Evolutionary conservation across 192 early-diverging fungal genomes (phyloP).

Genomic region (Helicostylum pulchrum): DNA sequence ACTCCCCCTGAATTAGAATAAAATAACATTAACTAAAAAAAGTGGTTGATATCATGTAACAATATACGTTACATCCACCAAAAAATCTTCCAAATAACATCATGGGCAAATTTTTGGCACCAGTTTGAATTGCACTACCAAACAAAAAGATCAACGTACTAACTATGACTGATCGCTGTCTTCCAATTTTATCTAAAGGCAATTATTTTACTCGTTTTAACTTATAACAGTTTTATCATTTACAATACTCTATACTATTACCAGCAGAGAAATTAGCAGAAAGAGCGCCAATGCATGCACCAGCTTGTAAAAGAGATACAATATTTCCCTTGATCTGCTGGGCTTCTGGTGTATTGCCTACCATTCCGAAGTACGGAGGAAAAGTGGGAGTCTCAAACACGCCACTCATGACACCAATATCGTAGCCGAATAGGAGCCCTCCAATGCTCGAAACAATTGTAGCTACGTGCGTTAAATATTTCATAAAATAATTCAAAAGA

Average conservation of each 20-base stretch:
- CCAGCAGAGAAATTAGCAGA: conserved; percentile 7
- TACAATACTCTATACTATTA: neutral
- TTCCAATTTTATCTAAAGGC: conserved; percentile 9
- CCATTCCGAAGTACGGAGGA: conserved; percentile 5
- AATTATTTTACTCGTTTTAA: neutral
- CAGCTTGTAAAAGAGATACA: conserved; percentile 9
- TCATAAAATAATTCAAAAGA: too few relatives aligned
- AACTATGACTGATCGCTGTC: conserved; percentile 1
- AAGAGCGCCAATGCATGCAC: conserved; percentile 6
- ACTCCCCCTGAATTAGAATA: neutral
- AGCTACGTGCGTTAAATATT: neutral
- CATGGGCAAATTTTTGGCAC: conserved; percentile 6
- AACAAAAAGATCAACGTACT: conserved; percentile 1
- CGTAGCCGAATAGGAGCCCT: neutral
- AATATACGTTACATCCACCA: neutral
- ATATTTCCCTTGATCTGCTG: conserved; percentile 7
- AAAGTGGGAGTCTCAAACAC: conserved; percentile 3
- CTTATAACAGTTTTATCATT: neutral
- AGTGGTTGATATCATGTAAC: too few relatives aligned
- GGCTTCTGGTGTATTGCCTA: neutral
- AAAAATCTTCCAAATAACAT: conserved; percentile 6
- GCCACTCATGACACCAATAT: conserved; percentile 5
- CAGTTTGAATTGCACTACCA: conserved; percentile 6
- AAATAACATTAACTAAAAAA: too few relatives aligned
- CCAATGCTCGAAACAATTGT: conserved; percentile 11